Evolutionary conservation across 202 grass and related monocot species (phyloP).

Genomic region (Cymbopogon flexuosus): DNA sequence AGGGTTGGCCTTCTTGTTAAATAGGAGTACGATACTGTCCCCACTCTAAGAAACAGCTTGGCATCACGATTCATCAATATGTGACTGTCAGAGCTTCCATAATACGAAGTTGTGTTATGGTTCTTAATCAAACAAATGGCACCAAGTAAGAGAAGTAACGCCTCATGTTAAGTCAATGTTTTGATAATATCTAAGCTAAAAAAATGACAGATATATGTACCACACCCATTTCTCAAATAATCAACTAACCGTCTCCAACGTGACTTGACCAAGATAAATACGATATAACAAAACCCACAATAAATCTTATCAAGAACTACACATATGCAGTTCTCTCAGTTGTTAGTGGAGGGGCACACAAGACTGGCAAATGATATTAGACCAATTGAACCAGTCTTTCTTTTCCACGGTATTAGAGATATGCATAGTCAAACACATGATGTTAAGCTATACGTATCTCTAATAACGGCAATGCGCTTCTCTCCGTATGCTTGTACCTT

Average conservation of each 20-base stretch:
- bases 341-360: neutral
- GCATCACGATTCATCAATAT: neutral
- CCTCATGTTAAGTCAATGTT: neutral
- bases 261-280: neutral
- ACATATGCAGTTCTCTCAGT: neutral
- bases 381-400: neutral
- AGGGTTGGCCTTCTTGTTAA: neutral
- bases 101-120: neutral
- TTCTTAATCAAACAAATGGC: neutral
- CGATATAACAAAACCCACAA: neutral
- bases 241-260: neutral
- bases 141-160: neutral
- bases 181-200: neutral
- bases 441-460: too few species aligned
- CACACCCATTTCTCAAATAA: neutral
- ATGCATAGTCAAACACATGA: too few species aligned
- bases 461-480: neutral
- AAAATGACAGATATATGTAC: neutral
- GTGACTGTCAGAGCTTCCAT: neutral
- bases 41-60: neutral
- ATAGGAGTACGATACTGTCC: neutral
- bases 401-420: neutral
- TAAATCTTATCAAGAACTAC: neutral
- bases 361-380: neutral
- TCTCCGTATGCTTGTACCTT: neutral